Percentiles rank a stretch among this genome's conserved stretches.
These are phyloP conservation scores for Penicillium angulare DNA, from an alignment of 495 filamentous ascomycete genomes.

Conservation along the genomic window DNA sequence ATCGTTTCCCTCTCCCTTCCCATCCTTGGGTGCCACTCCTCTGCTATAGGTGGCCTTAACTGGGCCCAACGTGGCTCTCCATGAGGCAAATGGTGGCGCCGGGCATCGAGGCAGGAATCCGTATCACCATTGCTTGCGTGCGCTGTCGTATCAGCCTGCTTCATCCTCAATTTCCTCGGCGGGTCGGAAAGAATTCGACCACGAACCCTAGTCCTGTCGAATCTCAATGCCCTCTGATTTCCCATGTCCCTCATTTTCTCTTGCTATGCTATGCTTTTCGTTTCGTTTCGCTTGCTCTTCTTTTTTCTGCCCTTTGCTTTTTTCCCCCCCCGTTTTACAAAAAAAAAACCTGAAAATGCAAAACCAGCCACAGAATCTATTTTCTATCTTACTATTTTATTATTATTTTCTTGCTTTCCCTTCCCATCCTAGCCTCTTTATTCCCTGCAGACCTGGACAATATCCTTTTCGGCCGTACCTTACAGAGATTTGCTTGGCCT, in stretches of 20 bases:
- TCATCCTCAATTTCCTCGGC: conserved; percentile 24
- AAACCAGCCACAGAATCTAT: too few relatives aligned
- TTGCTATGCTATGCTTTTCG: background rate
- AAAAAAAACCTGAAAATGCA: background rate
- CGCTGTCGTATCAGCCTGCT: conserved; percentile 29
- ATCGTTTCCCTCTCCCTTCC: conserved; percentile 1
- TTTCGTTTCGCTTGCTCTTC: background rate
- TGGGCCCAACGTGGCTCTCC: conserved; percentile 27
- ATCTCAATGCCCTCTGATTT: background rate
- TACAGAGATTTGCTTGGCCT: conserved; percentile 26
- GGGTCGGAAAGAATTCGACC: conserved; percentile 26
- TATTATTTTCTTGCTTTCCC: conserved; percentile 6
- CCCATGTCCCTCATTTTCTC: background rate
- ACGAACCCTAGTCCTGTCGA: conserved; percentile 25
- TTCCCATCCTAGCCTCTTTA: conserved; percentile 7
- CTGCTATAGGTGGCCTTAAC: conserved; percentile 28
- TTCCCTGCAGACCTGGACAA: conserved; percentile 23
- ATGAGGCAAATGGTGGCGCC: conserved; percentile 24
- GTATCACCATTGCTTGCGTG: conserved; percentile 31
- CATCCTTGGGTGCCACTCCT: background rate
- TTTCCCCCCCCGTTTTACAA: too few relatives aligned
- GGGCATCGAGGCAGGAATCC: conserved; percentile 29
- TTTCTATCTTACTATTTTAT: conserved; percentile 4
- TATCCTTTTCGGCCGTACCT: conserved; percentile 25
- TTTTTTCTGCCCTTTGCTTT: background rate